These are phyloP conservation scores for Lachancea fermentati DNA, from an alignment of 805 yeast species.

Conservation along the genomic window DNA sequence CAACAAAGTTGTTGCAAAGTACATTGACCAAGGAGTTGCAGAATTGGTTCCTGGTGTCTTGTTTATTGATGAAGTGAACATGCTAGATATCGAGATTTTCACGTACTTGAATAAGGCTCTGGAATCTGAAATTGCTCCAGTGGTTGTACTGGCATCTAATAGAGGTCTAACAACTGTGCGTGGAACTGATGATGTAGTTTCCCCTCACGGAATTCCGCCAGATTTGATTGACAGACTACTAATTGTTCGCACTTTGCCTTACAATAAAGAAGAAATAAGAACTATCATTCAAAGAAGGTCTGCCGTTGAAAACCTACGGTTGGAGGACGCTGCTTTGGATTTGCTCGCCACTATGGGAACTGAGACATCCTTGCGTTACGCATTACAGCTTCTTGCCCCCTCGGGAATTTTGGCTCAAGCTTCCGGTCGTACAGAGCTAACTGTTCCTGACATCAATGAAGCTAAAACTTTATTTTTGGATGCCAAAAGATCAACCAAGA, in stretches of 20 bases:
- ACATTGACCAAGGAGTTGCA: slow-evolving; percentile 97
- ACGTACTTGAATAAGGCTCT: slow-evolving; percentile 91
- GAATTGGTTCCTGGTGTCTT: slow-evolving; percentile 96
- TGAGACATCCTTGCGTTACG: slow-evolving; percentile 80
- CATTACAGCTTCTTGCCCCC: slow-evolving; percentile 86
- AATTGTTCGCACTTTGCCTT: slow-evolving; percentile 89
- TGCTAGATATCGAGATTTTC: slow-evolving; percentile 96
- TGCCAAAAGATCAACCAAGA: slow-evolving; percentile 71
- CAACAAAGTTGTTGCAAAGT: slow-evolving; percentile 90
- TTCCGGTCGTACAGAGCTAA: slow-evolving; percentile 63
- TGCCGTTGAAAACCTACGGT: slow-evolving; percentile 63
- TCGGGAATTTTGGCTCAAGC: slow-evolving; percentile 77
- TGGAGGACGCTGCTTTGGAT: slow-evolving; percentile 65
- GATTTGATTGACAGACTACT: slow-evolving; percentile 88
- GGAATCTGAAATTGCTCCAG: slow-evolving; percentile 87
- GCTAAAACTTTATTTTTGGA: slow-evolving; percentile 80
- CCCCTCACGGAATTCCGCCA: slow-evolving; percentile 97
- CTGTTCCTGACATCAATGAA: slow-evolving; percentile 71
- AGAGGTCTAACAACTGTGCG: slow-evolving; percentile 88
- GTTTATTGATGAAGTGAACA: slow-evolving; percentile 96
- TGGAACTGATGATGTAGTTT: slow-evolving; percentile 78
- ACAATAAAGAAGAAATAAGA: slow-evolving; percentile 73
- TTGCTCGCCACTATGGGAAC: slow-evolving; percentile 68
- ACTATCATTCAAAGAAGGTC: slow-evolving; percentile 81
- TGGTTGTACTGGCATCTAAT: slow-evolving; percentile 93